A percentile compares a stretch with the other conserved stretches of the same genome.
phyloP scores from a whole-genome alignment of 805 yeast species.

The Kurtzmaniella cleridarum region DNA sequence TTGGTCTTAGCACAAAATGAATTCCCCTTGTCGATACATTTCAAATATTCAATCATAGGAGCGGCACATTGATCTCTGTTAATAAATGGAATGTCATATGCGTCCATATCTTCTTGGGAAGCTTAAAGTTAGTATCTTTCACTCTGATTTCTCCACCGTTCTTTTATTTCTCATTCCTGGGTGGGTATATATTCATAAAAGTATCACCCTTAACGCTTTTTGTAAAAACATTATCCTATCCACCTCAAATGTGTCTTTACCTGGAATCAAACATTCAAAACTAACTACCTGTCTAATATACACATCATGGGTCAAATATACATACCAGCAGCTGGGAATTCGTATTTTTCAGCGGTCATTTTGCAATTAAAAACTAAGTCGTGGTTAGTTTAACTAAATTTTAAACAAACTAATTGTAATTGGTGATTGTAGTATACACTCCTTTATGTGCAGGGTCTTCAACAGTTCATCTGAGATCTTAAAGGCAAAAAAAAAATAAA shows the following conservation, averaged over 20 bases:
- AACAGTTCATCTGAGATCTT: no score
- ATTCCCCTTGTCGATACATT: constrained; percentile 40
- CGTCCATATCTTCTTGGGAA: constrained; percentile 34
- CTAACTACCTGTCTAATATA: no score
- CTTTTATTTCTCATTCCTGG: no score
- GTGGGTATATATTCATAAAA: no score
- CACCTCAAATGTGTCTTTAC: no score
- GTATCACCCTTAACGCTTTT: no score
- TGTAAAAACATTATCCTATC: no score
- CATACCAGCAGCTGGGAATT: constrained; percentile 17
- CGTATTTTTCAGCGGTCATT: constrained; percentile 11
- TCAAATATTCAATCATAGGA: constrained; percentile 36
- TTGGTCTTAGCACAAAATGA: constrained; percentile 34
- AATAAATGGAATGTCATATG: constrained; percentile 35
- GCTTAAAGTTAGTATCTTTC: constrained; percentile 8
- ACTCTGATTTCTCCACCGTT: no score
- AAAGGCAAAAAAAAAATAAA: no score
- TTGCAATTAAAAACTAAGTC: background rate
- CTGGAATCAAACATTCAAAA: no score
- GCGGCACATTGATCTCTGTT: constrained; percentile 43
- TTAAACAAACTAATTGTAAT: constrained; percentile 1
- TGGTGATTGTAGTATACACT: constrained; percentile 1
- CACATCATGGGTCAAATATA: constrained; percentile 1
- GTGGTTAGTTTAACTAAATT: background rate
- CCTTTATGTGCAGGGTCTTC: no score